Conservation (phyloP, 2,329 filamentous ascomycete species). For the Pyrenophora teres region DNA sequence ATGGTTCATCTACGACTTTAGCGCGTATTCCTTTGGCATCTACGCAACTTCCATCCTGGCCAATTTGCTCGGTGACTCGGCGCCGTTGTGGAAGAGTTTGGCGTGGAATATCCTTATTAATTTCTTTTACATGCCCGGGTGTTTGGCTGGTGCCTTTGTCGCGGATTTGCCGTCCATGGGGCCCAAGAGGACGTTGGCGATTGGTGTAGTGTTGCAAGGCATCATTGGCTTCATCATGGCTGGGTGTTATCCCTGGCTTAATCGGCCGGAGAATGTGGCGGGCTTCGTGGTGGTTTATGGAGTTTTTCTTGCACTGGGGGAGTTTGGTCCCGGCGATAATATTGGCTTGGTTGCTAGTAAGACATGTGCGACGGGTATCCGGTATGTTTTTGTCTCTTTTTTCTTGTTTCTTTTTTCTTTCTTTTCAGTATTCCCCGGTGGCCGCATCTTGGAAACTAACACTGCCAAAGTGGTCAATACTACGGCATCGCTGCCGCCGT, state of each 20-base stretch:
- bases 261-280: constrained; percentile 67
- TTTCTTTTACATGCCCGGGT: constrained; percentile 85
- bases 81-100: constrained; percentile 75
- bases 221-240: constrained; percentile 89
- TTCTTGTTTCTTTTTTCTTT: neutral
- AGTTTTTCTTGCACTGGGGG: constrained; percentile 76
- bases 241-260: constrained; percentile 73
- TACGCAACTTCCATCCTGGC: constrained; percentile 77
- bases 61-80: constrained; percentile 63
- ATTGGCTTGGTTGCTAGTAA: constrained; percentile 87
- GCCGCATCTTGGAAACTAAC: neutral
- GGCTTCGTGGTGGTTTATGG: constrained; percentile 80
- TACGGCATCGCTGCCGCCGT: constrained; percentile 72
- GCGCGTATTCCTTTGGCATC: constrained; percentile 81
- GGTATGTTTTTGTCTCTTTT: constrained; percentile 27
- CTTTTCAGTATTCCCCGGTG: neutral
- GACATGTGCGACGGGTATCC: constrained; percentile 84
- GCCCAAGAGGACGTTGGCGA: constrained; percentile 72
- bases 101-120: constrained; percentile 91
- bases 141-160: constrained; percentile 74
- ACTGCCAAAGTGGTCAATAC: constrained; percentile 65
- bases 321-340: constrained; percentile 87
- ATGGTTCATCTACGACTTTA: constrained; percentile 70
- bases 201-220: constrained; percentile 74
- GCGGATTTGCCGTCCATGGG: constrained; percentile 72